Percentiles rank a stretch among this genome's conserved stretches.
Conservation (phyloP, 1,284 basidiomycete species). For the Inonotus hispidus region DNA sequence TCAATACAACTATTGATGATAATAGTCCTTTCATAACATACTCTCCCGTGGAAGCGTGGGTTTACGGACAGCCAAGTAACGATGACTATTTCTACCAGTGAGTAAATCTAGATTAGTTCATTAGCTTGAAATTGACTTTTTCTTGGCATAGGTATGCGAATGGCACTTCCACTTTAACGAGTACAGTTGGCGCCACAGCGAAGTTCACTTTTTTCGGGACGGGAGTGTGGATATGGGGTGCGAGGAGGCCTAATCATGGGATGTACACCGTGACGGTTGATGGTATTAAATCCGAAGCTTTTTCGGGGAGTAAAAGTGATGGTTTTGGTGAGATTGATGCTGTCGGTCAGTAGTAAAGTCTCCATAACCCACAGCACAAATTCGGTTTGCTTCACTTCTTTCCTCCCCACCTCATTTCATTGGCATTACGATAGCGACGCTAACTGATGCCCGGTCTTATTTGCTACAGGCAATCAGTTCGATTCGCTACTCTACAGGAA, state of each 20-base stretch:
- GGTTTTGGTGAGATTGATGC: neutral
- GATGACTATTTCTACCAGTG: constrained; percentile 25
- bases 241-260: constrained; percentile 30
- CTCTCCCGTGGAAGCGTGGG: constrained; percentile 28
- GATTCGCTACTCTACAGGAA: constrained; percentile 16
- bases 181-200: constrained; percentile 24
- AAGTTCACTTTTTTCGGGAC: constrained; percentile 33
- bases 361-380: neutral
- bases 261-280: constrained; percentile 19
- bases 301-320: neutral
- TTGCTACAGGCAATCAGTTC: neutral
- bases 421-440: neutral
- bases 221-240: constrained; percentile 30
- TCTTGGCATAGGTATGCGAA: constrained; percentile 27
- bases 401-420: neutral
- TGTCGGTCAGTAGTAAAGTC: neutral
- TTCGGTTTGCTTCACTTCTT: neutral
- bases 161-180: constrained; percentile 30
- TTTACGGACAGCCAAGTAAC: constrained; percentile 23
- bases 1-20: constrained; percentile 37
- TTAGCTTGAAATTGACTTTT: neutral
- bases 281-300: neutral
- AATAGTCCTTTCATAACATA: constrained; percentile 35
- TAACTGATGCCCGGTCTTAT: neutral
- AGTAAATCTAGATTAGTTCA: constrained; percentile 1